phyloP scores from a whole-genome alignment of 2,329 filamentous ascomycete genomes.

The Phialocephala sp. region DNA sequence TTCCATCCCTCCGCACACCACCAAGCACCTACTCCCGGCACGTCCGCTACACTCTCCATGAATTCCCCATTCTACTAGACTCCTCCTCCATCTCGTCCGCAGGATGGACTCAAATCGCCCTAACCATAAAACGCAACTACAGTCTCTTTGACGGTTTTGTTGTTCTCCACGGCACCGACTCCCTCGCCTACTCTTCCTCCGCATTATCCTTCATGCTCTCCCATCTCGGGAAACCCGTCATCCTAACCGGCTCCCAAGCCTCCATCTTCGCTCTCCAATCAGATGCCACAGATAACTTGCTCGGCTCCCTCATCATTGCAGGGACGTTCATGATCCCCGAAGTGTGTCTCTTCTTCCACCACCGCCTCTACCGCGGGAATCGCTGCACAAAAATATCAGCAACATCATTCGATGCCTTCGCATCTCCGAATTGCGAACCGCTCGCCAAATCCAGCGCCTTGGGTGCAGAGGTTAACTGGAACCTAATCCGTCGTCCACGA shows the following conservation, averaged over 20 bases:
- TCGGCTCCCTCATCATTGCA: conserved; percentile 72
- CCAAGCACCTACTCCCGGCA: conserved; percentile 67
- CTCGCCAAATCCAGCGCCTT: conserved; percentile 66
- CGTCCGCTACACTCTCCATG: conserved; percentile 70
- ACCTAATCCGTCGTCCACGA: conserved; percentile 62
- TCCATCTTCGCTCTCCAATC: conserved; percentile 75
- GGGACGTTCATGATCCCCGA: conserved; percentile 78
- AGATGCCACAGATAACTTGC: conserved; percentile 73
- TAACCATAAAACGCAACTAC: conserved; percentile 66
- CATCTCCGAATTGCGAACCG: conserved; percentile 68
- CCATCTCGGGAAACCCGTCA: conserved; percentile 73
- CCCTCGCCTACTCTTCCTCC: conserved; percentile 71
- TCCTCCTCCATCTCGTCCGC: conserved; percentile 74
- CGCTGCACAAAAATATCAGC: conserved; percentile 72
- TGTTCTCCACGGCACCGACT: conserved; percentile 74
- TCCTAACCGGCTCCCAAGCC: conserved; percentile 68
- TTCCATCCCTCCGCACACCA: conserved; percentile 59
- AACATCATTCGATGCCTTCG: conserved; percentile 71
- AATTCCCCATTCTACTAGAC: conserved; percentile 72
- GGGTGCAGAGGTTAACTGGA: conserved; percentile 68
- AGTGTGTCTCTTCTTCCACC: conserved; percentile 77
- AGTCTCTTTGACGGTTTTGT: conserved; percentile 74
- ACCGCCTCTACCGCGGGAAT: conserved; percentile 72
- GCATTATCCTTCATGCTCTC: conserved; percentile 77
- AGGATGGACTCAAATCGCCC: conserved; percentile 73